Base-by-base conservation (phyloP, 495 filamentous ascomycete species). In the Lichenothelia convexa region DNA sequence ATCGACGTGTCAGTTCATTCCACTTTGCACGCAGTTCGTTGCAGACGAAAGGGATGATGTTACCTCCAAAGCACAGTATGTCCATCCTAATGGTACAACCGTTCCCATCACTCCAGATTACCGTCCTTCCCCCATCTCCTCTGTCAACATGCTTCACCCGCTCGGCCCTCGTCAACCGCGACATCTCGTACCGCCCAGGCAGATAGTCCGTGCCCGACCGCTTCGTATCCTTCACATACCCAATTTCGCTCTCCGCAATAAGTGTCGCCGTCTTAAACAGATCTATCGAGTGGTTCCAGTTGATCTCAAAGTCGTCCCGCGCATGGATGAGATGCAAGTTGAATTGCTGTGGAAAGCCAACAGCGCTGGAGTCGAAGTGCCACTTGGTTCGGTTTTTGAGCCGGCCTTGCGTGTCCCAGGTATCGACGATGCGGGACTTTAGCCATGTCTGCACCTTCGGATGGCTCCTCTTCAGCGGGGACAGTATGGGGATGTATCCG, bases 401-500 rank as follows among this genome's bases (percentile, higher is more conserved):
- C 27, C 73, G 59, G 1, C 42, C 53, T 3, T 56, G 56, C 0
- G 68, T 71, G 27, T 64, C 50, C 73, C 73, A 78, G 21, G 48
- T 57, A 42, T 77, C 73, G 9, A 64, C 48, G 23, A 75, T 64
- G 32, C 46, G 42, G 17, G 60, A 50, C 9, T 73, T 44, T 50
- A 62, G 67, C 16, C 18, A 16, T 9, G 56, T 56, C 34, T 66
- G 50, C 3, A 70, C 39, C 8, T 49, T 47, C 0, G 73, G 73
- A 41, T 75, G 75, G 3, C 58, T 59, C 15, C 60, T 50, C n/a
- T n/a, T n/a, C 3, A 94, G 60, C 0, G 86, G 86, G 3, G 77
- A 71, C 13, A 94, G 65, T 18, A 93, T 58, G 5, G 89, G 85
- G 5, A 93, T 59, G 11, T 74, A 49, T 4, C 89, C 89, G 17